phyloP scores from a whole-genome alignment of 345 rosid species.

The Citrus cavaleriei region DNA sequence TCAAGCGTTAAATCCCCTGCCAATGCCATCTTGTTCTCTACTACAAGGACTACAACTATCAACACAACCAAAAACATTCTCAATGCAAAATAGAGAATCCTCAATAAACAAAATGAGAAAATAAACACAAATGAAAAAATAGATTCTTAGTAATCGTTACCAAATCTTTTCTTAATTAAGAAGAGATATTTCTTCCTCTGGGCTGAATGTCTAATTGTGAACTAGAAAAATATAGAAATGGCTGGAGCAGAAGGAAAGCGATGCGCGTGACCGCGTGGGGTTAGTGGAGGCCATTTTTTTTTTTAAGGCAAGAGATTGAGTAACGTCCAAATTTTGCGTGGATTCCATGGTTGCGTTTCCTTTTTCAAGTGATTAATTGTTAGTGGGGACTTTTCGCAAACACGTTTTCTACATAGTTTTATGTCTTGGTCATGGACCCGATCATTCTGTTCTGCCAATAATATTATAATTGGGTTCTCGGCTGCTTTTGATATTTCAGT shows the following conservation, averaged over 20 bases:
- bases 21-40: constrained; percentile 22
- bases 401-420: neutral
- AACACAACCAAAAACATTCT: neutral
- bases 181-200: neutral
- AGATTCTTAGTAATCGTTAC: neutral
- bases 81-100: neutral
- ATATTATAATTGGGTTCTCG: neutral
- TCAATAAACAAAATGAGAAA: neutral
- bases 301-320: neutral
- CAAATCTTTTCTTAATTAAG: neutral
- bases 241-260: neutral
- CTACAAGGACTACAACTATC: neutral
- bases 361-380: neutral
- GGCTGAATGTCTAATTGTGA: neutral
- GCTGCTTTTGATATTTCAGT: neutral
- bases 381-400: neutral
- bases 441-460: neutral
- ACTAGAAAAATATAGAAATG: neutral
- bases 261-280: neutral
- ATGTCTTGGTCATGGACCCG: neutral
- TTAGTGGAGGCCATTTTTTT: neutral
- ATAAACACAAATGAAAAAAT: neutral
- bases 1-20: constrained; percentile 44
- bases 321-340: constrained; percentile 1
- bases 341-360: neutral